Conservation (phyloP, 2,329 filamentous ascomycete species). For the Falciphora oryzae region DNA sequence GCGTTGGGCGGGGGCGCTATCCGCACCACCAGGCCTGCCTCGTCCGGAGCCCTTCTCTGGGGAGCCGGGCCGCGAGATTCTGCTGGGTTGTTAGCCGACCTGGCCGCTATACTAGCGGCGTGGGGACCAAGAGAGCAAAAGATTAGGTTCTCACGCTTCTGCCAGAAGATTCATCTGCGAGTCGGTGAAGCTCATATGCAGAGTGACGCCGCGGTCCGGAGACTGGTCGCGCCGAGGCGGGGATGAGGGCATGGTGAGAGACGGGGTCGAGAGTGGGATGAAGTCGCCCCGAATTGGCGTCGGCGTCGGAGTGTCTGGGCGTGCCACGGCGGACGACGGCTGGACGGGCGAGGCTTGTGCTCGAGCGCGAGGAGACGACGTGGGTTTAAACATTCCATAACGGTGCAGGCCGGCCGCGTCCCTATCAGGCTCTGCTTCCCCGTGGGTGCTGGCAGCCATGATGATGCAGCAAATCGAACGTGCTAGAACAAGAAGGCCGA, state of each 20-base stretch:
- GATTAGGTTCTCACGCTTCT: slow-evolving; percentile 31
- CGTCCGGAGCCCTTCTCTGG: slow-evolving; percentile 4
- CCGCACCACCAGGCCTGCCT: background rate
- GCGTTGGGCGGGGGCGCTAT: background rate
- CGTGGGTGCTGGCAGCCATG: background rate
- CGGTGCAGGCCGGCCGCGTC: background rate
- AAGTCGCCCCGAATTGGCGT: slow-evolving; percentile 29
- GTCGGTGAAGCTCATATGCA: slow-evolving; percentile 44
- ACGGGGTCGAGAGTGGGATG: slow-evolving; percentile 27
- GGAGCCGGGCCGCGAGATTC: slow-evolving; percentile 5
- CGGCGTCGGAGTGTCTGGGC: background rate
- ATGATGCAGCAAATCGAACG: background rate
- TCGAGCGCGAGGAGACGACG: background rate
- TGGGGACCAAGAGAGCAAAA: background rate
- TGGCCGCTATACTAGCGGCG: background rate
- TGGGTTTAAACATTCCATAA: background rate
- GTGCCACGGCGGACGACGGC: background rate
- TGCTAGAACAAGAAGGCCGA: background rate
- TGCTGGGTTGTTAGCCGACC: background rate
- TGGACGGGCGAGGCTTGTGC: background rate
- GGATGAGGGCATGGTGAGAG: slow-evolving; percentile 21
- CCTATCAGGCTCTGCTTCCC: background rate
- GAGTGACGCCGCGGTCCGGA: slow-evolving; percentile 33
- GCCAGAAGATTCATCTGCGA: slow-evolving; percentile 43
- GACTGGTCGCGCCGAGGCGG: slow-evolving; percentile 27